Percentiles rank a stretch among this genome's conserved stretches.
Conservation (phyloP, 257 asterid genomes). For the Jaltomata sinuosa region DNA sequence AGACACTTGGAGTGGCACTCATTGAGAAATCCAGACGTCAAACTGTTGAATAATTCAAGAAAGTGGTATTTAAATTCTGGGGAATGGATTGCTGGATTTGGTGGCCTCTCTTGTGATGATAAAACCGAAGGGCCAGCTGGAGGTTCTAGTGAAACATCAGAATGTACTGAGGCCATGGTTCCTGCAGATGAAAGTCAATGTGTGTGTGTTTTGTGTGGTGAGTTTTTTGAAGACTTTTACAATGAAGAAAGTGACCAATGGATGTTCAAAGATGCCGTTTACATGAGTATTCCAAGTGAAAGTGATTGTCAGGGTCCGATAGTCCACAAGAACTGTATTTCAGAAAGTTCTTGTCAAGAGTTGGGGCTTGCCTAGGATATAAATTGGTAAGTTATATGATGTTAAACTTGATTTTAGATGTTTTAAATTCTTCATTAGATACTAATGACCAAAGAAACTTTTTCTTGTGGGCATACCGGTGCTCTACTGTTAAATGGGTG, state of each 20-base stretch:
- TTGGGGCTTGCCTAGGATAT: conserved; percentile 33
- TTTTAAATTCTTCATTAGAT: not conserved
- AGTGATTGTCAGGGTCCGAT: conserved; percentile 27
- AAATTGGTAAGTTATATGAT: conserved; percentile 39
- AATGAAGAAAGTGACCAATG: conserved; percentile 50
- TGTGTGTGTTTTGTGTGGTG: conserved; percentile 76
- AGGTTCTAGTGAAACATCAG: conserved; percentile 24
- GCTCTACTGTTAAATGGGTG: not conserved
- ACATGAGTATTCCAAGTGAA: conserved; percentile 27
- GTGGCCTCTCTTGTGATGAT: not conserved
- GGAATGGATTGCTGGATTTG: conserved; percentile 48
- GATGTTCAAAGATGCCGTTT: conserved; percentile 80
- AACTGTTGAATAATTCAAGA: conserved; percentile 26
- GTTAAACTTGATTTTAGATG: not conserved
- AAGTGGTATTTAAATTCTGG: conserved; percentile 48
- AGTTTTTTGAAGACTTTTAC: conserved; percentile 72
- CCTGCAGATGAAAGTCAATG: conserved; percentile 87
- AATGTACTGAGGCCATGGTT: conserved; percentile 44
- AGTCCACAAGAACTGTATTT: conserved; percentile 64
- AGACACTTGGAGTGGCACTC: conserved; percentile 87
- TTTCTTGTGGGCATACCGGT: not conserved
- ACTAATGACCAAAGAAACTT: not conserved
- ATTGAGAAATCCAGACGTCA: conserved; percentile 24
- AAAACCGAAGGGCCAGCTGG: conserved; percentile 3
- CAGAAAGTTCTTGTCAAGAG: conserved; percentile 33